These are phyloP conservation scores for Nicotiana tabacum DNA, from an alignment of 257 asterid genomes.

Conservation along the genomic window DNA sequence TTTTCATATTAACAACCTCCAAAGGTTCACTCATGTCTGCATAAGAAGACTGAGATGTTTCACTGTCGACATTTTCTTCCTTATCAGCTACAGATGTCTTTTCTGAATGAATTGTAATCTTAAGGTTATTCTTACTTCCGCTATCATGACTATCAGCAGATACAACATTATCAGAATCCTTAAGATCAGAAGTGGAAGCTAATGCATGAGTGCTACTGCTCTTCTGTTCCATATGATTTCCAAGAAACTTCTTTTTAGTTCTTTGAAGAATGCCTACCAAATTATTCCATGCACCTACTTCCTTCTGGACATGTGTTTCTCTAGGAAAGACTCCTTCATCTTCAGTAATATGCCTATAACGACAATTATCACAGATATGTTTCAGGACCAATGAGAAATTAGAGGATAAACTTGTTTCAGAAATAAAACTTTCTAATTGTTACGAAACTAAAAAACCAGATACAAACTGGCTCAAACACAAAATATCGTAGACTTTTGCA, in stretches of 20 bases:
- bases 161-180: not conserved
- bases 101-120: not conserved
- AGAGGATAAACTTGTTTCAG: not conserved
- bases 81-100: not conserved
- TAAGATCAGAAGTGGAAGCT: not conserved
- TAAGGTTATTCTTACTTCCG: not conserved
- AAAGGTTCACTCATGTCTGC: not conserved
- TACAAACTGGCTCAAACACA: not conserved
- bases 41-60: conserved; percentile 11
- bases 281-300: conserved; percentile 24
- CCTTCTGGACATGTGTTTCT: conserved; percentile 17
- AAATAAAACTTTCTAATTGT: not conserved
- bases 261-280: conserved; percentile 11
- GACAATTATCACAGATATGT: conserved; percentile 1
- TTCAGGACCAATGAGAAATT: conserved; percentile 12
- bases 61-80: not conserved
- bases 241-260: conserved; percentile 19
- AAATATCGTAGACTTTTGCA: not conserved
- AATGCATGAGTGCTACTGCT: not conserved
- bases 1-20: not conserved
- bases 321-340: conserved; percentile 23
- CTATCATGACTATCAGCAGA: not conserved
- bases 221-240: conserved; percentile 6
- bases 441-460: not conserved
- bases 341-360: conserved; percentile 29